Evolutionary conservation across 371 early-diverging fungal genomes (phyloP).

Genomic region (Sporodiniella umbellata): DNA sequence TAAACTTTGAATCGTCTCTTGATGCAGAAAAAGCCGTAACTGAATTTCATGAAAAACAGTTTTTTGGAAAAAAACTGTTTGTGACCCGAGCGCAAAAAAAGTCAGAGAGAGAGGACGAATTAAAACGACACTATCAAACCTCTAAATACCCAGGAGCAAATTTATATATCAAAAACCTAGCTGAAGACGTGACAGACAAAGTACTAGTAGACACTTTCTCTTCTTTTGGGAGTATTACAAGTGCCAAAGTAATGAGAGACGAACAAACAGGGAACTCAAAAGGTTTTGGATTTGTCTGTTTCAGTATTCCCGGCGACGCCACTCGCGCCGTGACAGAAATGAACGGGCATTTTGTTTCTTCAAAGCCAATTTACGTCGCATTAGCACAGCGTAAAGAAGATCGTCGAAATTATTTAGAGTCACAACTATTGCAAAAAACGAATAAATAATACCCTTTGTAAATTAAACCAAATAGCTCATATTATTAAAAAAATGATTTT

Average conservation of each 20-base stretch:
- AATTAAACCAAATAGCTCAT: too few species aligned
- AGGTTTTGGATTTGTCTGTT: conserved; percentile 92
- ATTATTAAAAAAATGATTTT: too few species aligned
- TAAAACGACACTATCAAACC: conserved; percentile 85
- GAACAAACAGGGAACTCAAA: conserved; percentile 72
- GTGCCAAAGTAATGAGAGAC: conserved; percentile 96
- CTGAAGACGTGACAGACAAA: conserved; percentile 91
- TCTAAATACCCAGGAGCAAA: conserved; percentile 96
- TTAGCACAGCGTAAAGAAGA: conserved; percentile 96
- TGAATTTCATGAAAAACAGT: conserved; percentile 88
- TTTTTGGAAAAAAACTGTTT: conserved; percentile 86
- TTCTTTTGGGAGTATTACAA: conserved; percentile 91
- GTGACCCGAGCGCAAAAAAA: conserved; percentile 99
- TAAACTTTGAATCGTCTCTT: conserved; percentile 94
- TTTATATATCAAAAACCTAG: conserved; percentile 96
- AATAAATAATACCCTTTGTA: neutral
- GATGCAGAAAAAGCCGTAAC: conserved; percentile 90
- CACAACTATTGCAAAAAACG: conserved; percentile 48
- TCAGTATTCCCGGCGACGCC: conserved; percentile 83
- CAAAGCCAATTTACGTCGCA: conserved; percentile 95
- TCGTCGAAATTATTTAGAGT: conserved; percentile 84
- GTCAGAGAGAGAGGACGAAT: conserved; percentile 95
- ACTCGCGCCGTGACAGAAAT: conserved; percentile 83
- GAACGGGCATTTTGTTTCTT: conserved; percentile 80
- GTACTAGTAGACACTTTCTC: conserved; percentile 86